phyloP scores from a whole-genome alignment of 1,284 basidiomycete genomes.

The Vanrija pseudolonga region DNA sequence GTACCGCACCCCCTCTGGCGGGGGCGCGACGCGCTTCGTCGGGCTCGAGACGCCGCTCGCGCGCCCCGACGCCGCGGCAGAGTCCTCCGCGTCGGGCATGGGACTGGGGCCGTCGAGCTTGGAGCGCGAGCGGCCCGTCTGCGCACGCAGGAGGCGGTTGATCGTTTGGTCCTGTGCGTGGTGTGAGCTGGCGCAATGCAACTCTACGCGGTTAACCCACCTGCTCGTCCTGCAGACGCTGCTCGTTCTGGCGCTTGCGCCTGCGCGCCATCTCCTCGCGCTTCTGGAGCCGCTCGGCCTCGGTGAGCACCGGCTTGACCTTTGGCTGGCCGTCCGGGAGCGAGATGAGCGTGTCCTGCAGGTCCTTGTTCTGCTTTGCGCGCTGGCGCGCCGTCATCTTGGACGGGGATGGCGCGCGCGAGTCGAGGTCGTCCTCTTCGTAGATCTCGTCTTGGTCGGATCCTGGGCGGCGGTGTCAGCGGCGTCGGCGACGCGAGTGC shows the following conservation, averaged over 20 bases:
- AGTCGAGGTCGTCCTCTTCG: background rate
- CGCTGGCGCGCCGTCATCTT: conserved; percentile 40
- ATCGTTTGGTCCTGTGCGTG: conserved; percentile 64
- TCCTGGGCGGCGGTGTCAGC: background rate
- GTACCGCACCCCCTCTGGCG: conserved; percentile 12
- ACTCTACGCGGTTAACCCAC: too few relatives aligned
- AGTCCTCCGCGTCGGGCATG: conserved; percentile 26
- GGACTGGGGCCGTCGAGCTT: conserved; percentile 57
- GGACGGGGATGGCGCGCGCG: conserved; percentile 16
- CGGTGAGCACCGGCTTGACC: conserved; percentile 63
- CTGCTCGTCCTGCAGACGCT: conserved; percentile 90
- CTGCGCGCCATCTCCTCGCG: conserved; percentile 82
- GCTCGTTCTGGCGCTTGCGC: conserved; percentile 77
- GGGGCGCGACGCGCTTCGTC: background rate
- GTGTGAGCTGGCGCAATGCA: too few relatives aligned
- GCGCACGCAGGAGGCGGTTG: conserved; percentile 83
- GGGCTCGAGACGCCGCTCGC: conserved; percentile 8
- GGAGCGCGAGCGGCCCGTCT: conserved; percentile 62
- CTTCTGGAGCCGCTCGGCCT: conserved; percentile 72
- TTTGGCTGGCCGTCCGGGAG: conserved; percentile 58
- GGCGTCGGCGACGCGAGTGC: background rate
- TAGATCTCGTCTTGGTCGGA: conserved; percentile 2
- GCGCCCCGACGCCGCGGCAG: background rate
- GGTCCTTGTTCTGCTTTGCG: conserved; percentile 26
- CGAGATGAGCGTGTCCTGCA: conserved; percentile 24